Evolutionary conservation across 2,329 filamentous ascomycete genomes (phyloP).

Genomic region (Paramyrothecium sp.): DNA sequence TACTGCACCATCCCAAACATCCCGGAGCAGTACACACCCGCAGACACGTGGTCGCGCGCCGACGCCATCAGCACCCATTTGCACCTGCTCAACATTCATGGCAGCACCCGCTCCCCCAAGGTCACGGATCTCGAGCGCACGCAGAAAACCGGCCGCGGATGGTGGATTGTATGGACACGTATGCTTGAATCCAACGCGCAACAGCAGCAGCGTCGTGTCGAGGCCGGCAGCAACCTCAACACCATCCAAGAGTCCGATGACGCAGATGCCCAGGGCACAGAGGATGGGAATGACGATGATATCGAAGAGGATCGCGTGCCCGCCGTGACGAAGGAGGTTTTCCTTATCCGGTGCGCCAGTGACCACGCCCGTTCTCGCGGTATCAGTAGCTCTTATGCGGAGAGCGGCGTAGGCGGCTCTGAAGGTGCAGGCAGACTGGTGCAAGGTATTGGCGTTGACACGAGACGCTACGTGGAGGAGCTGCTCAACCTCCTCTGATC

Average conservation of each 20-base stretch:
- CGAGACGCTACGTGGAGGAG: slow-evolving; percentile 71
- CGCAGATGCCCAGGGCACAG: not conserved
- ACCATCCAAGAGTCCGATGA: slow-evolving; percentile 21
- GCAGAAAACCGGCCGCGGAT: slow-evolving; percentile 64
- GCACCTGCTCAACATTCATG: slow-evolving; percentile 59
- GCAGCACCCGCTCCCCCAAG: slow-evolving; percentile 34
- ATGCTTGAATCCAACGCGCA: slow-evolving; percentile 34
- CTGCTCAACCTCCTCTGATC: slow-evolving; percentile 56
- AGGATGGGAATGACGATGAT: slow-evolving; percentile 6
- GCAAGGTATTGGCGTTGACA: slow-evolving; percentile 76
- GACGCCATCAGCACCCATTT: slow-evolving; percentile 66
- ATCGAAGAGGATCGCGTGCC: slow-evolving; percentile 9
- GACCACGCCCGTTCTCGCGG: slow-evolving; percentile 46
- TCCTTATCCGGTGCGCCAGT: slow-evolving; percentile 59
- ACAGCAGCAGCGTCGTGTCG: not conserved
- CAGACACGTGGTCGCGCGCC: slow-evolving; percentile 52
- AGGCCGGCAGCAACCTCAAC: slow-evolving; percentile 14
- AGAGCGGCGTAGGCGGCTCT: slow-evolving; percentile 38
- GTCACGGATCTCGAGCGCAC: slow-evolving; percentile 56
- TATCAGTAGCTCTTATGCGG: slow-evolving; percentile 21
- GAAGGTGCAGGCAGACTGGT: slow-evolving; percentile 60
- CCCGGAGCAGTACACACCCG: slow-evolving; percentile 40
- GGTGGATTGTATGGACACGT: slow-evolving; percentile 69
- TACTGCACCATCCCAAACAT: slow-evolving; percentile 68
- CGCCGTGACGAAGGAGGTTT: slow-evolving; percentile 54